A percentile compares a stretch with the other conserved stretches of the same genome.
Evolutionary conservation across 176 grass and related monocot genomes (phyloP).

Genomic region (Carex myosuroides): DNA sequence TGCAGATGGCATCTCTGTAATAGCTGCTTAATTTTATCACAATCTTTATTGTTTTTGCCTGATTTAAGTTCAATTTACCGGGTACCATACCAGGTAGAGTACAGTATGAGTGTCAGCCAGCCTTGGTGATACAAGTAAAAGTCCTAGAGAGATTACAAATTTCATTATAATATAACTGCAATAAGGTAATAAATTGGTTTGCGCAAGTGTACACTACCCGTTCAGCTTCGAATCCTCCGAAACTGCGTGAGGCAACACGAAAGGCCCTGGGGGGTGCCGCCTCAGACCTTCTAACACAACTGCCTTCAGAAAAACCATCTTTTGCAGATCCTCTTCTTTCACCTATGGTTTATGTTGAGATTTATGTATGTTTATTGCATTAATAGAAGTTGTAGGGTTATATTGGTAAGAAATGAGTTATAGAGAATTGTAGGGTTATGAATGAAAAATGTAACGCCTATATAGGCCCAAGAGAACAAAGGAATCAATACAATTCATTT

Average conservation of each 20-base stretch:
- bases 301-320: slow-evolving; percentile 27
- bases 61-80: background rate
- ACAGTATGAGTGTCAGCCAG: background rate
- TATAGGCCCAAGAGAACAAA: too few relatives aligned
- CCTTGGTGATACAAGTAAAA: background rate
- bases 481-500: too few relatives aligned
- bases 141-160: background rate
- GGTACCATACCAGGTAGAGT: background rate
- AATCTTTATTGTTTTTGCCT: background rate
- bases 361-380: too few relatives aligned
- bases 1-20: background rate
- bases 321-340: slow-evolving; percentile 26
- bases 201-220: background rate
- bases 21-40: background rate
- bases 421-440: too few relatives aligned
- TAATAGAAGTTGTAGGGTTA: too few relatives aligned
- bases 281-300: slow-evolving; percentile 32
- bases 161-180: background rate
- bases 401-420: too few relatives aligned
- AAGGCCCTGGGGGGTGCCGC: slow-evolving; percentile 29
- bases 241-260: slow-evolving; percentile 29
- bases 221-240: slow-evolving; percentile 8
- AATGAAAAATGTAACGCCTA: too few relatives aligned
- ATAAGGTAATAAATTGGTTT: background rate
- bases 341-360: slow-evolving; percentile 3